Base-by-base conservation (phyloP, 805 yeast species). In the Cyberlindnera samutprakarnensis region DNA sequence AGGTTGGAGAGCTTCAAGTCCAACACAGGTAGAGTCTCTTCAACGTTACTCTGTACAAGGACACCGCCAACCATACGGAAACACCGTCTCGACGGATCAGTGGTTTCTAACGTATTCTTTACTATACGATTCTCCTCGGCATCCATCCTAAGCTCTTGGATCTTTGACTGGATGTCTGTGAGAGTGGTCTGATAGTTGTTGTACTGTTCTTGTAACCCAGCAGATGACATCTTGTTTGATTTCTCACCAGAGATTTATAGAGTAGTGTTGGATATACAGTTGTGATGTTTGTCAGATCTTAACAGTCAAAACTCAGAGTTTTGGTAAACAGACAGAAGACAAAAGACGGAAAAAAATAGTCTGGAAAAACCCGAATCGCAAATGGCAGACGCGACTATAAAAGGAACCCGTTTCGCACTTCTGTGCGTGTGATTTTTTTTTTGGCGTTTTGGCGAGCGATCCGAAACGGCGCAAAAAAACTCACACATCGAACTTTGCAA, bases 21-120 rank as follows among this genome's bases (percentile, higher is more conserved):
- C 33, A 86, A 58, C 9, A 78, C 65, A 10, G 78, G 78, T 4
- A 69, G 57, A 4, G 88, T 92, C 25, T 83, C 86, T n/a, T 68
- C 77, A 5, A 86, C 92, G 4, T 77, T 68, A 43, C 83, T 78
- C 50, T 87, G 94, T 13, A 88, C 82, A 20, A 90, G 66, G 4
- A 88, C 95, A 8, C 95, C 94, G 17, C 96, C 96, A 20, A 90
- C 72, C 96, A 92, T 86, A 48, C 94, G 75, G 60, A 76, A 87
- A 50, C 96, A 86, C 51, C 78, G 77, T 39, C 98, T 72, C 27
- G 69, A 75, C 2, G 45, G 40, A 16, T 77, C 75, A 8, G 75
- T 62, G 1, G 58, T 61, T 26, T 56, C 41, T 19, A 82, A 56
- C 2, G 90, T 78, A 14, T 66, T 70, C 11, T 78, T 47, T 1